A percentile compares a stretch with the other conserved stretches of the same genome.
Evolutionary conservation across 768 basidiomycete species (phyloP).

Genomic region (Tricholoma sp.): DNA sequence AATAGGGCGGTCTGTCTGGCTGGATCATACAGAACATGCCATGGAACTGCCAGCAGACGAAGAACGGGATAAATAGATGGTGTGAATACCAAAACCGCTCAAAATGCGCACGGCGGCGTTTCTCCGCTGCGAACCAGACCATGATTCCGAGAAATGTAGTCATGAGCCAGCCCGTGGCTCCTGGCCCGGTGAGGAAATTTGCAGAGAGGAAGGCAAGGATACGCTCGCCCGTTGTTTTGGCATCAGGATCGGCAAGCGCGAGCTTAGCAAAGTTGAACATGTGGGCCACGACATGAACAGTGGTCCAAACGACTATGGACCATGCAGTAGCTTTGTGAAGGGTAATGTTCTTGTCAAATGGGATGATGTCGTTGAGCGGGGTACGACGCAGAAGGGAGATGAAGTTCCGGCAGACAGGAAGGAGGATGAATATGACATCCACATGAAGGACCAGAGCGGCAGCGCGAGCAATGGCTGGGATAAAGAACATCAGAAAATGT

Average conservation of each 20-base stretch:
- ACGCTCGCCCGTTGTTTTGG: conserved; percentile 47
- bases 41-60: conserved; percentile 91
- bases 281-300: conserved; percentile 78
- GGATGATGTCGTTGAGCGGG: conserved; percentile 79
- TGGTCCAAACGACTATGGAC: conserved; percentile 76
- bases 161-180: conserved; percentile 88
- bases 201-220: conserved; percentile 67
- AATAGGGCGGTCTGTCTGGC: conserved; percentile 85
- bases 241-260: conserved; percentile 49
- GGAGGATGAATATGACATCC: conserved; percentile 89
- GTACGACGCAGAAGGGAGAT: conserved; percentile 85
- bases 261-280: conserved; percentile 80
- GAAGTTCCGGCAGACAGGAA: conserved; percentile 95
- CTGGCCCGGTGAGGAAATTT: conserved; percentile 83
- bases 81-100: conserved; percentile 89
- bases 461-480: conserved; percentile 74
- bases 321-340: conserved; percentile 91
- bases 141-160: conserved; percentile 65
- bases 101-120: conserved; percentile 69
- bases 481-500: neutral
- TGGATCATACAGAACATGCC: conserved; percentile 97
- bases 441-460: conserved; percentile 90
- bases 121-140: conserved; percentile 84
- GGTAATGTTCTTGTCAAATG: conserved; percentile 90
- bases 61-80: conserved; percentile 90